Base-by-base conservation (phyloP, 1,139 yeast genomes). In the Schizosaccharomyces versatilis region DNA sequence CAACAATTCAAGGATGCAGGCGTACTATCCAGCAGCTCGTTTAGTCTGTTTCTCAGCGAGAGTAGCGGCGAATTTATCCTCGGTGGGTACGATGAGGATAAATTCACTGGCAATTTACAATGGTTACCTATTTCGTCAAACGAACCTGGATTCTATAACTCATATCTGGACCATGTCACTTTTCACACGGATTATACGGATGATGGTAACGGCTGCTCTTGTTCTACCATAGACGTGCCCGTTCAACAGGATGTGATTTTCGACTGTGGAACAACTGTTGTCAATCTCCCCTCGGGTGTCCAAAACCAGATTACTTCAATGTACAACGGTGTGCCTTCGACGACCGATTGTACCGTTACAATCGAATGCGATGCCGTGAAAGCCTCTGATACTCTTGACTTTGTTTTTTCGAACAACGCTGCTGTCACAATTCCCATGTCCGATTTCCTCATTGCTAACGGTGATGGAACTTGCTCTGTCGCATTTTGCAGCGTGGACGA, bases 1-100 rank as follows among this genome's bases (percentile, higher is more conserved):
- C 54, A 55, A 12, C 57, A 55, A 19, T 48, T 55, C 7, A 12
- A n/a, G 14, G 42, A 51, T 17, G 55, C 57, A 7, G 55, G 55
- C 3, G 44, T 52, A 14, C 42, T 55, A 40, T 10, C 32, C 7
- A 53, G 51, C 36, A 40, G 32, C 36, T 53, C 57, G 14, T 55
- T 55, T 47, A 48, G 55, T 17, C 19, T 44, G 10, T 44, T 19
- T 32, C 38, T 44, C 9, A 44, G 32, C 19, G 49, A 19, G 12
- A 10, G 19, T 14, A 36, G 14, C n/a, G 49, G 49, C 32, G 49
- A 44, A 44, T n/a, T 44, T 17, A 44, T 44, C 2, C 32, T 44
- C 32, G 49, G 49, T 17, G 49, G 49, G 19, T 44, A 44, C 32
- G 32, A 44, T 44, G 14, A 44, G n/a, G 49, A 32, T 10, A 44